phyloP scores from a whole-genome alignment of 805 yeast genomes.

The Ogataea trehaloabstinens region DNA sequence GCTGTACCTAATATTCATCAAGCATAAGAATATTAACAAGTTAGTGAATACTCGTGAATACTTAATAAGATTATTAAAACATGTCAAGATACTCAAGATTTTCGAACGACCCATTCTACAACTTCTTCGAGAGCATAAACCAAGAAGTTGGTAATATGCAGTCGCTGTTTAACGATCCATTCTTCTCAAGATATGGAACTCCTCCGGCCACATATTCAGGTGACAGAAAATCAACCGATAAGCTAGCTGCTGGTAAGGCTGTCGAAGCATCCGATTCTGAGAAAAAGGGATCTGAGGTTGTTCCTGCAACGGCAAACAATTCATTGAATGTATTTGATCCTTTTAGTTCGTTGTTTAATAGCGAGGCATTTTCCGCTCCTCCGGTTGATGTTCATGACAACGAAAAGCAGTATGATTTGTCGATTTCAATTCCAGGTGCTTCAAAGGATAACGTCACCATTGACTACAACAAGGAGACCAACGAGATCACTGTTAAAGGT shows the following conservation, averaged over 20 bases:
- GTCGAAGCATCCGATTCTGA: slow-evolving; percentile 3
- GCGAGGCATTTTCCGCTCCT: slow-evolving; percentile 31
- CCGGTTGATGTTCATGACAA: slow-evolving; percentile 47
- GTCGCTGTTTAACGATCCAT: slow-evolving; percentile 31
- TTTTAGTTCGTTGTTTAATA: slow-evolving; percentile 25
- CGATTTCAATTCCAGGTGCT: slow-evolving; percentile 49
- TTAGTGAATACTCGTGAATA: too few species aligned
- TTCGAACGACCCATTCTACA: slow-evolving; percentile 39
- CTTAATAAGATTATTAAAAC: too few species aligned
- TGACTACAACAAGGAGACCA: slow-evolving; percentile 45
- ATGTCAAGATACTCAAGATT: slow-evolving; percentile 1
- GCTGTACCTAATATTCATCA: too few species aligned
- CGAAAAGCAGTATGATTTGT: slow-evolving; percentile 39
- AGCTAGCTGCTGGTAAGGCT: slow-evolving; percentile 4
- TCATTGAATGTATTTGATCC: slow-evolving; percentile 25
- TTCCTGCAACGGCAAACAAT: slow-evolving; percentile 4
- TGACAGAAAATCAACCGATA: slow-evolving; percentile 7
- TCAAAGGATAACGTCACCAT: slow-evolving; percentile 40
- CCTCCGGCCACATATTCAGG: slow-evolving; percentile 2
- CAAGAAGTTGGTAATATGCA: slow-evolving; percentile 41
- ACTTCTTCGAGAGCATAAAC: slow-evolving; percentile 42
- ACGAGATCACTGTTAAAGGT: slow-evolving; percentile 44
- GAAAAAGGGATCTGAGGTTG: slow-evolving; percentile 2
- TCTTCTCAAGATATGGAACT: slow-evolving; percentile 15
- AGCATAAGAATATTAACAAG: too few species aligned